Base-by-base conservation (phyloP, 2,329 filamentous ascomycete genomes). In the Metarhizium rileyi region DNA sequence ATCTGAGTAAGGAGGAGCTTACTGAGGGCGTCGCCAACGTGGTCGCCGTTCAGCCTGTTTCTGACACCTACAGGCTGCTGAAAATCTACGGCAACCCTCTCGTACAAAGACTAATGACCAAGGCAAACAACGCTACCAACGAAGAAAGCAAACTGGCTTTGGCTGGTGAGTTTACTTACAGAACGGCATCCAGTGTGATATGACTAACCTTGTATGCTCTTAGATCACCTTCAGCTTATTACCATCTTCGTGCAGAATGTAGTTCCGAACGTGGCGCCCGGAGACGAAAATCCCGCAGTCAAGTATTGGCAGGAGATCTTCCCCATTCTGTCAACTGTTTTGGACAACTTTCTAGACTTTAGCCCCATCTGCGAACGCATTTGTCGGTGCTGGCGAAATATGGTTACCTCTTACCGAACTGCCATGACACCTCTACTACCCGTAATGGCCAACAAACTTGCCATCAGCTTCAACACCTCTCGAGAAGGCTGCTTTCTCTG, bases 401-500 rank as follows among this genome's bases (percentile, higher is more conserved):
- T 97, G 87, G 81, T 98, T 36, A 89, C 97, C 52, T 95, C 90
- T 0, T 97, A 97, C 67, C 82, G 93, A 56, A 93, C 86, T 2
- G 86, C 86, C 46, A 95, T 94, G 74, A 81, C 86, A 14, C 90
- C 91, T 23, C 71, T 98, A 43, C 76, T 98, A 42, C 86, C 87
- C 1, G 78, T 82, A 20, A 82, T 98, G 68, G 94, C 93, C 18
- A 87, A 91, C 59, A 94, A 91, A 67, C 78, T 98, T 50, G 88
- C 88, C 1, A 78, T 77, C 55, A 90, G 91, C 4, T 98, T 98
- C 64, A 78, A 86, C 49, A 77, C 80, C 18, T 96, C 91, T 10
- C 81, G 84, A 53, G 91, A 98, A 68, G 93, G 93, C 12, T 96
- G 91, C 65, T 98, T 98, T 76, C 75, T 98, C n/a, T 98, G 93